phyloP scores from a whole-genome alignment of 2,329 filamentous ascomycete genomes.

The Exophiala xenobiotica region DNA sequence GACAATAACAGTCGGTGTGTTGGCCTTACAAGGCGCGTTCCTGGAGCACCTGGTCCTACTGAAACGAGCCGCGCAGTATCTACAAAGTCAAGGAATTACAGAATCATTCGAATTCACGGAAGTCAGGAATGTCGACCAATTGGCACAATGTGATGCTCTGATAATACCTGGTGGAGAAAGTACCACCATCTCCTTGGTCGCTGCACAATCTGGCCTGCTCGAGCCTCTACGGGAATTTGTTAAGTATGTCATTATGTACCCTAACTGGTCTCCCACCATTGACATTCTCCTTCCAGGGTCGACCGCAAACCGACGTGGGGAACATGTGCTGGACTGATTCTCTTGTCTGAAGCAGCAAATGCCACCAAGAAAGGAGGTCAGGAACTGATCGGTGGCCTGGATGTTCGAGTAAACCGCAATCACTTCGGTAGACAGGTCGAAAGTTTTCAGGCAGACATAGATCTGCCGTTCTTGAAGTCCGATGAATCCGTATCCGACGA shows the following conservation, averaged over 20 bases:
- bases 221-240: slow-evolving; percentile 87
- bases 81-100: slow-evolving; percentile 36
- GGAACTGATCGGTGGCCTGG: slow-evolving; percentile 86
- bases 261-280: slow-evolving; percentile 1
- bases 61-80: slow-evolving; percentile 60
- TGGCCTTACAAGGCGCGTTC: slow-evolving; percentile 89
- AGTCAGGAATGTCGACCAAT: slow-evolving; percentile 72
- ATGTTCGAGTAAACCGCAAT: slow-evolving; percentile 88
- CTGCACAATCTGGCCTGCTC: slow-evolving; percentile 74
- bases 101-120: slow-evolving; percentile 66
- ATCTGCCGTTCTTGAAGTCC: slow-evolving; percentile 66
- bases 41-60: slow-evolving; percentile 81
- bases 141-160: slow-evolving; percentile 74
- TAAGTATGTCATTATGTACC: slow-evolving; percentile 59
- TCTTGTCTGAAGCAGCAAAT: slow-evolving; percentile 84
- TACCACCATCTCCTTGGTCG: slow-evolving; percentile 87
- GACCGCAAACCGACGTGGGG: slow-evolving; percentile 85
- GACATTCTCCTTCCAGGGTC: slow-evolving; percentile 51
- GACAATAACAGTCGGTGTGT: slow-evolving; percentile 58
- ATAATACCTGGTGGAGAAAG: slow-evolving; percentile 94
- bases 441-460: slow-evolving; percentile 76
- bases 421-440: slow-evolving; percentile 93
- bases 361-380: slow-evolving; percentile 87
- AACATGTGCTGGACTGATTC: slow-evolving; percentile 90
- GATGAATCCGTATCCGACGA: slow-evolving; percentile 18